Evolutionary conservation across 2,329 filamentous ascomycete genomes (phyloP).

Genomic region (Colletotrichum sp.): DNA sequence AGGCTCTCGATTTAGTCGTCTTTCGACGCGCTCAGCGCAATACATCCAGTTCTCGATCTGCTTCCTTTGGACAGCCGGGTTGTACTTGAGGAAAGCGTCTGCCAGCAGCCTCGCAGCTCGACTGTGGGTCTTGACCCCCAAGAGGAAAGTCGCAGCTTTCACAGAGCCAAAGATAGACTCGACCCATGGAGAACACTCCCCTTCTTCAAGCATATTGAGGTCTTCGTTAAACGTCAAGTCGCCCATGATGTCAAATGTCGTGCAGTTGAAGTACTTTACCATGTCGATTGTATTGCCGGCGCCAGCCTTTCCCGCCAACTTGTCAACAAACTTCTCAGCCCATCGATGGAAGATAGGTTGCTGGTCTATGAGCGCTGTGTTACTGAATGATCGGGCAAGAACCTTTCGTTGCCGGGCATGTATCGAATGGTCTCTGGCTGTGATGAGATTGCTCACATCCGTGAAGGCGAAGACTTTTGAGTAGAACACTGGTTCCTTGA

Average conservation of each 20-base stretch:
- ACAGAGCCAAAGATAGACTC: conserved; percentile 2
- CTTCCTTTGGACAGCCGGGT: background rate
- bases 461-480: background rate
- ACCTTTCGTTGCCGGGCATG: background rate
- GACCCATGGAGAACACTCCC: conserved; percentile 3
- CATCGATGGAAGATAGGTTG: background rate
- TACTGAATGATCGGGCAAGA: background rate
- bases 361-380: background rate
- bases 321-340: background rate
- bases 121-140: background rate
- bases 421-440: background rate
- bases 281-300: background rate
- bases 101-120: background rate
- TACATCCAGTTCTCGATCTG: background rate
- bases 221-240: background rate
- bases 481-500: background rate
- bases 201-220: background rate
- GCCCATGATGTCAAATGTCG: background rate
- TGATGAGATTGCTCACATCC: background rate
- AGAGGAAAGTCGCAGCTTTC: background rate
- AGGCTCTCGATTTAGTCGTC: background rate
- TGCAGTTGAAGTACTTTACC: background rate
- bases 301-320: background rate
- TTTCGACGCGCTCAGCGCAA: background rate
- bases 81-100: background rate